These are phyloP conservation scores for Asparagopsis taxiformis DNA, from an alignment of 31 red algal genomes.

Conservation along the genomic window DNA sequence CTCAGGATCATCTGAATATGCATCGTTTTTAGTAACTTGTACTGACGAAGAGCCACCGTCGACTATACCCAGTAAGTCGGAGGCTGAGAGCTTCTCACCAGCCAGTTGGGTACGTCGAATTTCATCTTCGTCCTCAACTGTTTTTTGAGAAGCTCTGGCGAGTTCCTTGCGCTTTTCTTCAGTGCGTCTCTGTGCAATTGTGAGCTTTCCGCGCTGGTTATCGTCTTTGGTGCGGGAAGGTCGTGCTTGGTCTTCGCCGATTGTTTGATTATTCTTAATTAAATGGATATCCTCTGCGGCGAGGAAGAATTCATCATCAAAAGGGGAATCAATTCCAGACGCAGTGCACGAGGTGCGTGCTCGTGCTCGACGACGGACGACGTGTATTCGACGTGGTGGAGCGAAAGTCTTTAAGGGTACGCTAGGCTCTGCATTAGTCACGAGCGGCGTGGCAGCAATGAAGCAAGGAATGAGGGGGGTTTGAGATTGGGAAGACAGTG, in stretches of 20 bases:
- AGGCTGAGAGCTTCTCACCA: slow-evolving; percentile 26
- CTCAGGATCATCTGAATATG: neutral
- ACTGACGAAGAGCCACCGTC: neutral
- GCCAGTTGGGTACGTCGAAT: slow-evolving; percentile 10
- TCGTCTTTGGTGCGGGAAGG: neutral
- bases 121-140: slow-evolving; percentile 34
- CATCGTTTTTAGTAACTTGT: neutral
- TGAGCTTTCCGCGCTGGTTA: neutral
- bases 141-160: neutral
- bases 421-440: neutral
- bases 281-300: slow-evolving; percentile 10
- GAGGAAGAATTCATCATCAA: slow-evolving; percentile 43
- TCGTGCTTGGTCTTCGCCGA: neutral
- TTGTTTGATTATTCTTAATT: neutral
- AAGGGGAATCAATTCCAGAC: neutral
- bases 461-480: neutral
- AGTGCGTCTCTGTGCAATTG: neutral
- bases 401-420: neutral
- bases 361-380: neutral
- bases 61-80: slow-evolving; percentile 28
- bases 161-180: slow-evolving; percentile 8
- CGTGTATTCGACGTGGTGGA: neutral
- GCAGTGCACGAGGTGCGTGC: neutral
- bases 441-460: neutral
- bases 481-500: too few relatives aligned